Base-by-base conservation (phyloP, 2,329 filamentous ascomycete genomes). In the Fusarium chaquense region DNA sequence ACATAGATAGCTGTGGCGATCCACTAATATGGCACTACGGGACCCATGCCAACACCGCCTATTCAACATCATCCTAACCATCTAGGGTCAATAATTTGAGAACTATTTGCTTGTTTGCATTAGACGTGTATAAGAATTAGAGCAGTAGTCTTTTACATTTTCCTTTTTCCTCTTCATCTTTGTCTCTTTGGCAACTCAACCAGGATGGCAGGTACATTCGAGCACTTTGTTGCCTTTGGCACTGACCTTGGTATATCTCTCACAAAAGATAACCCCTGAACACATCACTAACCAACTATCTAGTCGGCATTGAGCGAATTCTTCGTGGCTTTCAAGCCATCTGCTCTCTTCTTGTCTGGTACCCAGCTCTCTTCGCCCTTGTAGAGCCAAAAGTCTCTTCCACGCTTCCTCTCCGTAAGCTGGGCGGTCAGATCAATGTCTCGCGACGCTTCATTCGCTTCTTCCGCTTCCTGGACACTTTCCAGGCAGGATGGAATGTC, bases 381-480 rank as follows among this genome's bases (percentile, higher is more conserved):
- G 58, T 81, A 16, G 69, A 81, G 47, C 63, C 73, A 55, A 49
- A 76, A 67, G 41, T 77, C 9, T 65, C 77, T 11, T 76, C 79
- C 18, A 74, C 73, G n/a, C 62, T 76, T 11, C 76, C 79, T 33
- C 78, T 83, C 32, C 57, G 70, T 36, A 52, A 69, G 6, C 73
- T 87, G 20, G 80, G 81, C 62, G 65, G 74, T 45, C 81, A 81
- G 40, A 74, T 88, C 56, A 84, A 82, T 65, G 73, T 87, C 44
- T 79, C 80, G 20, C 84, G 91, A 38, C 86, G 90, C 24, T 89
- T 87, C 78, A 85, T 93, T 75, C 88, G 91, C 15, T 81, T 91
- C 60, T 91, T 92, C 76, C 89, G 89, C 73, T 93, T 90, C 76
- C 78, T 91, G 54, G 87, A 89, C 46, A 84, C 83, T 50, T 90